Percentiles rank a stretch among this genome's conserved stretches.
These are phyloP conservation scores for Jaenimonas drosophilae DNA, from an alignment of 208 protist species.

Conservation along the genomic window DNA sequence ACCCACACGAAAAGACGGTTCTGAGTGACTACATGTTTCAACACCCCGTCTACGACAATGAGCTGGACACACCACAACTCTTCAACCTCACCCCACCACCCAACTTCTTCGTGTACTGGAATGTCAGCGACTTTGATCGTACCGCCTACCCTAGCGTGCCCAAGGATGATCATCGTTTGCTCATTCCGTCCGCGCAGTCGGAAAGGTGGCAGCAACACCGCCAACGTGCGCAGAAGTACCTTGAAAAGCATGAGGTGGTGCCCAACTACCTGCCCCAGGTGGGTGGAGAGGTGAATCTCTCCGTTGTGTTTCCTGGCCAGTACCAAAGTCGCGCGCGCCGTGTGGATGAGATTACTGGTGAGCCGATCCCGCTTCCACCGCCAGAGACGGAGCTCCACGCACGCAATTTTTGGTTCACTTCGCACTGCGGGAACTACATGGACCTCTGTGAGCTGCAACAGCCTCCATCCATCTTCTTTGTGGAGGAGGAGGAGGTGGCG, in stretches of 20 bases:
- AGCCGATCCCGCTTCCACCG: conserved; percentile 32
- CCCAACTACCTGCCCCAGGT: conserved; percentile 64
- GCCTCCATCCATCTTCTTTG: conserved; percentile 71
- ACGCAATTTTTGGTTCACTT: conserved; percentile 87
- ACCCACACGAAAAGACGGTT: conserved; percentile 85
- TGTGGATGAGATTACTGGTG: conserved; percentile 38
- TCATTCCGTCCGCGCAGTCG: conserved; percentile 33
- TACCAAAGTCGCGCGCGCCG: conserved; percentile 46
- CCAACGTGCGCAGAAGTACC: conserved; percentile 34
- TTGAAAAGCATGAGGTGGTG: conserved; percentile 76
- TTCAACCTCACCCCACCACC: conserved; percentile 81
- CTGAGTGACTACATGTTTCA: conserved; percentile 87
- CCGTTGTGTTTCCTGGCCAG: conserved; percentile 72
- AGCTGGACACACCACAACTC: conserved; percentile 80
- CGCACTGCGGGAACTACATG: conserved; percentile 89
- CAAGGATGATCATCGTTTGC: conserved; percentile 53
- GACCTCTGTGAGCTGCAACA: conserved; percentile 81
- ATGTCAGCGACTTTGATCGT: conserved; percentile 68
- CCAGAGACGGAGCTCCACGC: conserved; percentile 35
- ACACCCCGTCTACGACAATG: conserved; percentile 83
- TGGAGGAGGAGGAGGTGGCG: conserved; percentile 15
- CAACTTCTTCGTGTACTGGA: conserved; percentile 88
- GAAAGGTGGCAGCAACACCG: conserved; percentile 48
- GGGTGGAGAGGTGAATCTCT: conserved; percentile 70
- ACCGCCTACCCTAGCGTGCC: conserved; percentile 68